phyloP scores from a whole-genome alignment of 2,329 filamentous ascomycete genomes.

The Dactylellina haptotyla region DNA sequence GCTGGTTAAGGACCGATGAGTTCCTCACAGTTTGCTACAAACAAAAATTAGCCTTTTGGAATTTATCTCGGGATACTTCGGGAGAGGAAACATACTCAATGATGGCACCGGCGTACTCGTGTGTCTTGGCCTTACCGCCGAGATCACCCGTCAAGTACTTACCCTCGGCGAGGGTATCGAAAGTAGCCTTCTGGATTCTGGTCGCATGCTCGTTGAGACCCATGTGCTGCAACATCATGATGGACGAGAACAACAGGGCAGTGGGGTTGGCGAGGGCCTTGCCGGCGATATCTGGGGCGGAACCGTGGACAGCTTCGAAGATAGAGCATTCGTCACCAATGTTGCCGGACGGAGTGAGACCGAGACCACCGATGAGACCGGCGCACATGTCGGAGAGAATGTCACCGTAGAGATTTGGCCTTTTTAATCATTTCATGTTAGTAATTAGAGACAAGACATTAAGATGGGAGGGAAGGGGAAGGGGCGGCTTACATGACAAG shows the following conservation, averaged over 20 bases:
- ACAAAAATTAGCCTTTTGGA: conserved; percentile 12
- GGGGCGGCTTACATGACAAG: conserved; percentile 73
- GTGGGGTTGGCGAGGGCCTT: conserved; percentile 97
- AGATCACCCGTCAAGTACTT: conserved; percentile 95
- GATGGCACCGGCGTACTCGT: conserved; percentile 92
- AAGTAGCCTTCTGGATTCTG: conserved; percentile 93
- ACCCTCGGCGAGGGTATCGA: conserved; percentile 93
- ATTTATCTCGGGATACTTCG: background rate
- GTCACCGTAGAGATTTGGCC: conserved; percentile 98
- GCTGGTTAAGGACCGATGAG: no score
- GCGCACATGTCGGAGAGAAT: conserved; percentile 99
- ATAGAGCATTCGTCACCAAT: conserved; percentile 99
- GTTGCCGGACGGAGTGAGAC: conserved; percentile 96
- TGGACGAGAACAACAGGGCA: conserved; percentile 89
- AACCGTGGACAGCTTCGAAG: conserved; percentile 99
- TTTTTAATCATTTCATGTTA: conserved; percentile 58
- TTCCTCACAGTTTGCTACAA: conserved; percentile 36
- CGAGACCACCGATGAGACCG: conserved; percentile 95
- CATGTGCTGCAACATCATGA: conserved; percentile 99
- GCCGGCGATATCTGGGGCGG: conserved; percentile 94
- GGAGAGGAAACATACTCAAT: conserved; percentile 67
- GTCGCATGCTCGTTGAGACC: conserved; percentile 82
- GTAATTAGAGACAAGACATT: background rate
- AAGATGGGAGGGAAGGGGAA: background rate
- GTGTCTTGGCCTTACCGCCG: conserved; percentile 93